A percentile compares a stretch with the other conserved stretches of the same genome.
Evolutionary conservation across 305 asterid species (phyloP).

Genomic region (Fraxinus sp.): DNA sequence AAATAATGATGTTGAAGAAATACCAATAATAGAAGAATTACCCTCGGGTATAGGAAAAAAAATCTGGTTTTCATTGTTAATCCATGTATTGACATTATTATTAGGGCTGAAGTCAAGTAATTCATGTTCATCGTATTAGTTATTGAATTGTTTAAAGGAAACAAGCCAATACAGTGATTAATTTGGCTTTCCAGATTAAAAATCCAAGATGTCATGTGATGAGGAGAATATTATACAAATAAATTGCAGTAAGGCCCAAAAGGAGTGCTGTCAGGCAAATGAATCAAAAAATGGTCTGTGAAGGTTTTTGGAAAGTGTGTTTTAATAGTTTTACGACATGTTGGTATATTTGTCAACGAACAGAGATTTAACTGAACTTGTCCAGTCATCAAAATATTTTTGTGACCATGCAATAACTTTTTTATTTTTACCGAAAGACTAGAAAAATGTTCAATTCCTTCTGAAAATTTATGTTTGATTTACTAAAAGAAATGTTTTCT

Average conservation of each 20-base stretch:
- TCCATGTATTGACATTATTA: background rate
- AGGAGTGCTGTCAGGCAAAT: background rate
- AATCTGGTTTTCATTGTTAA: background rate
- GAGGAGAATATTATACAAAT: background rate
- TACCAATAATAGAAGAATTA: conserved; percentile 71
- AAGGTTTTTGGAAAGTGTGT: background rate
- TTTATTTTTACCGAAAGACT: background rate
- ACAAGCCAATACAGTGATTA: background rate
- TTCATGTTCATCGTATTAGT: background rate
- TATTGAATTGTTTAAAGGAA: background rate
- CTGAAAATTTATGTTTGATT: background rate
- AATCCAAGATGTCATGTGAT: background rate
- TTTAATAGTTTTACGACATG: background rate
- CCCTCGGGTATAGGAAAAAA: conserved; percentile 54
- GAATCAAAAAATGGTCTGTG: background rate
- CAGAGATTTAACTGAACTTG: background rate
- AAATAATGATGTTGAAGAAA: conserved; percentile 71
- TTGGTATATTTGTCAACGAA: background rate
- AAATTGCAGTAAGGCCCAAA: background rate
- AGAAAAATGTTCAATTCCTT: background rate
- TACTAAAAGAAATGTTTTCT: background rate
- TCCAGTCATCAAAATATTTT: background rate
- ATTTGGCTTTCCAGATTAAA: background rate
- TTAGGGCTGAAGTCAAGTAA: background rate
- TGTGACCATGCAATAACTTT: background rate